phyloP scores from a whole-genome alignment of 768 basidiomycete species.

The Russula griseocarnosa region DNA sequence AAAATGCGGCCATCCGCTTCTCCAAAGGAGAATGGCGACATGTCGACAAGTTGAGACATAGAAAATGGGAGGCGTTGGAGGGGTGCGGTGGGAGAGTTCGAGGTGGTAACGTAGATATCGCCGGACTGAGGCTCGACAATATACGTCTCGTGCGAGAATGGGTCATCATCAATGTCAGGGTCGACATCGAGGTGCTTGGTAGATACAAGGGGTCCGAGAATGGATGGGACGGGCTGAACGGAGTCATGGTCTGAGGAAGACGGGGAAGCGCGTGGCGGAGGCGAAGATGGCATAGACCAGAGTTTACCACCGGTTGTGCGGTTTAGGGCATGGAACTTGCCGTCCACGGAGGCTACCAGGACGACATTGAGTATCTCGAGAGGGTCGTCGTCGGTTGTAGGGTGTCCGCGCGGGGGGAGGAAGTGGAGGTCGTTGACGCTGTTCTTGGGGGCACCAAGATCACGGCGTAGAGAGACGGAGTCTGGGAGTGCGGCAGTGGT shows the following conservation, averaged over 20 bases:
- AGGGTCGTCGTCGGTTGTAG: slow-evolving; percentile 36
- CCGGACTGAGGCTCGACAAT: slow-evolving; percentile 95
- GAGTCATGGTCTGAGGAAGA: slow-evolving; percentile 31
- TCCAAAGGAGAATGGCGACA: slow-evolving; percentile 78
- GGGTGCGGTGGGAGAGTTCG: slow-evolving; percentile 49
- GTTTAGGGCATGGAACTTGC: slow-evolving; percentile 91
- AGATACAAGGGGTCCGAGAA: slow-evolving; percentile 69
- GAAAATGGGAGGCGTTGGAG: slow-evolving; percentile 88
- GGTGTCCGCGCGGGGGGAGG: slow-evolving; percentile 22
- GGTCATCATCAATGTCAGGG: slow-evolving; percentile 52
- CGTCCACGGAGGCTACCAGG: slow-evolving; percentile 89
- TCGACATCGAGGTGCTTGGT: slow-evolving; percentile 60
- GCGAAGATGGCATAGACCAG: slow-evolving; percentile 81
- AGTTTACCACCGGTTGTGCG: slow-evolving; percentile 74
- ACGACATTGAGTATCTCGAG: slow-evolving; percentile 76
- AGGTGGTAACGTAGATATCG: slow-evolving; percentile 82
- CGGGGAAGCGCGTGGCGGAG: slow-evolving; percentile 34
- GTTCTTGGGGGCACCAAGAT: slow-evolving; percentile 10
- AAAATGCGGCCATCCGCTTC: slow-evolving; percentile 70
- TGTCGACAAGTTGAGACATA: slow-evolving; percentile 88
- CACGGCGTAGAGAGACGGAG: slow-evolving; percentile 29
- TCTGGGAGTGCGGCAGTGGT: slow-evolving; percentile 32
- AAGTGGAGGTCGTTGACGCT: slow-evolving; percentile 22
- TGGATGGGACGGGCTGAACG: slow-evolving; percentile 38
- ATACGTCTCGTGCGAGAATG: slow-evolving; percentile 65